phyloP scores from a whole-genome alignment of 225 moss, liverwort and hornwort genomes.

The Polytrichum formosum region DNA sequence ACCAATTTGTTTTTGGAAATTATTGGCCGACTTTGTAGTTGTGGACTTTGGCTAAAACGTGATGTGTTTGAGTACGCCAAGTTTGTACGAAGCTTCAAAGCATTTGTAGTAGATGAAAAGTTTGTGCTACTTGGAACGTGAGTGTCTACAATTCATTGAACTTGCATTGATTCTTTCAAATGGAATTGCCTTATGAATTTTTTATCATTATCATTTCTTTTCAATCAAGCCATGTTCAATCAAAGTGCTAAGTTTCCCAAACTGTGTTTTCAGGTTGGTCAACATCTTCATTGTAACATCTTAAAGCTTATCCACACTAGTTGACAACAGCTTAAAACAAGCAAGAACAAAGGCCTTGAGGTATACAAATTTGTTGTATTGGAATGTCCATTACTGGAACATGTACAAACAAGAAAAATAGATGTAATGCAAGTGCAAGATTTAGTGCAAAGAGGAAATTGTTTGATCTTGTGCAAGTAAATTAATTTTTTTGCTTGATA shows the following conservation, averaged over 20 bases:
- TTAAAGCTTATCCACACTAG: constrained; percentile 92
- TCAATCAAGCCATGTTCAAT: neutral
- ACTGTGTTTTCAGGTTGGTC: constrained; percentile 70
- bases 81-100: constrained; percentile 97
- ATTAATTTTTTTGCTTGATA: too few species aligned
- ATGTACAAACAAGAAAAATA: neutral
- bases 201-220: neutral
- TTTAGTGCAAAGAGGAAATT: neutral
- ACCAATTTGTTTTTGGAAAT: constrained; percentile 7
- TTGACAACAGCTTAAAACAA: constrained; percentile 96
- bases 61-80: constrained; percentile 97
- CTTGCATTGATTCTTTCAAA: neutral
- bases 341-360: constrained; percentile 86
- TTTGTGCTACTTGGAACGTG: constrained; percentile 99
- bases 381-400: neutral
- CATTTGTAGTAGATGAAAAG: constrained; percentile 97
- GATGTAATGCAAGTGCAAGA: too few species aligned
- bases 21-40: constrained; percentile 46
- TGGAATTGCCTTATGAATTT: neutral
- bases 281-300: constrained; percentile 99
- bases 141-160: constrained; percentile 17
- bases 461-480: neutral
- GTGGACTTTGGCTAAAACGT: constrained; percentile 92
- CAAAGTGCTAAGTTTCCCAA: neutral
- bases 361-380: constrained; percentile 28